A percentile compares a stretch with the other conserved stretches of the same genome.
phyloP scores from a whole-genome alignment of 441 rosid species.

The Euphorbia corollata region DNA sequence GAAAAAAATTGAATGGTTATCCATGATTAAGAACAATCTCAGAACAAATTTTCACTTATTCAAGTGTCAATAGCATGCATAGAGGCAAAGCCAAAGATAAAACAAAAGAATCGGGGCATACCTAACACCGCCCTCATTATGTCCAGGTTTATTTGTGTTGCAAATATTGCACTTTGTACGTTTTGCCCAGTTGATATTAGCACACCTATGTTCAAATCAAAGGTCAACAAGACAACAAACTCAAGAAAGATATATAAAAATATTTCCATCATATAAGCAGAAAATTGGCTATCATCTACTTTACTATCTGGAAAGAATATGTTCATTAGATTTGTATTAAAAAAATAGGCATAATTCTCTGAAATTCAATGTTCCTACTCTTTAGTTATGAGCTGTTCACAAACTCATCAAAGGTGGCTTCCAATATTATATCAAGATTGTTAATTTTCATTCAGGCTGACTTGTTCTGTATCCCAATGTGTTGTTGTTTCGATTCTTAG shows the following conservation, averaged over 20 bases:
- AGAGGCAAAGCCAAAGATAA: background rate
- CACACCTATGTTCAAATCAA: slow-evolving; percentile 55
- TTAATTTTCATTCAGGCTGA: background rate
- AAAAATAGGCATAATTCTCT: background rate
- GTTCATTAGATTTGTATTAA: background rate
- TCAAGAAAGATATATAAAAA: background rate
- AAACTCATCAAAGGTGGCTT: background rate
- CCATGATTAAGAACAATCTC: background rate
- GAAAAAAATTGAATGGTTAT: too few relatives aligned
- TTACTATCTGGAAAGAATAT: too few relatives aligned
- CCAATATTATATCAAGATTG: background rate
- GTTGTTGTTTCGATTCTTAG: background rate
- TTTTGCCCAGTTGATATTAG: slow-evolving; percentile 95
- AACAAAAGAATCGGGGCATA: slow-evolving; percentile 17
- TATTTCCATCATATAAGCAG: background rate
- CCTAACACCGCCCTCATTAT: slow-evolving; percentile 93
- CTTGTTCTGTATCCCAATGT: background rate
- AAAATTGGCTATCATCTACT: background rate
- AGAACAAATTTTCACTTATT: background rate
- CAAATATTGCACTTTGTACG: slow-evolving; percentile 85
- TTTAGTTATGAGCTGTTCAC: background rate
- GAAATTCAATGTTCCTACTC: background rate
- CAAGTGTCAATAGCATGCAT: background rate
- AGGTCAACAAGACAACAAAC: background rate
- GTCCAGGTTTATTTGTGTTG: slow-evolving; percentile 95